These are phyloP conservation scores for Kwoniella sp. DNA, from an alignment of 768 basidiomycete genomes.

Conservation along the genomic window DNA sequence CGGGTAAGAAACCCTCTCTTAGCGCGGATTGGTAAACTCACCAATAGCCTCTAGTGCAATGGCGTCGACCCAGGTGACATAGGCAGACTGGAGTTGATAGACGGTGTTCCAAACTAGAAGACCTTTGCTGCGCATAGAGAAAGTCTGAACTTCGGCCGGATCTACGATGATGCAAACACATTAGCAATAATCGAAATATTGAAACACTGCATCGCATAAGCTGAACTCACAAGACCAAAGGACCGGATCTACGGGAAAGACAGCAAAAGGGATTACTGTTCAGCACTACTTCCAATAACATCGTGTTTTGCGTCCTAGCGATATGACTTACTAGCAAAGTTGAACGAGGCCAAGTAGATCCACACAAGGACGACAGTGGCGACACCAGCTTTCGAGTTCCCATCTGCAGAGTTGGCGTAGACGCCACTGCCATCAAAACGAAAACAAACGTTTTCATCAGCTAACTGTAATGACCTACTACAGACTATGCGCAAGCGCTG, in stretches of 20 bases:
- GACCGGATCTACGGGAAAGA: conserved; percentile 5
- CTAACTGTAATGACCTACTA: not conserved
- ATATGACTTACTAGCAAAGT: conserved; percentile 36
- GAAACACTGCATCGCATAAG: no score
- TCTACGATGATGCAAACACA: conserved; percentile 5
- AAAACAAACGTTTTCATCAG: not conserved
- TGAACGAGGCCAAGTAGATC: conserved; percentile 56
- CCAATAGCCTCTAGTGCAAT: conserved; percentile 48
- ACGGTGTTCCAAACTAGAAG: conserved; percentile 56
- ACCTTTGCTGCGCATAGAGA: conserved; percentile 57
- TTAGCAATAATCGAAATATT: not conserved
- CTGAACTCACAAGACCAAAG: conserved; percentile 3
- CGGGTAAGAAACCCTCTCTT: not conserved
- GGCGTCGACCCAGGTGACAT: conserved; percentile 73
- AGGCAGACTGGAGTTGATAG: conserved; percentile 69
- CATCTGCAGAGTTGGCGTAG: conserved; percentile 40
- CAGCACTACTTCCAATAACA: no score
- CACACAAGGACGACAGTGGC: conserved; percentile 54
- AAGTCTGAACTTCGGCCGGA: conserved; percentile 57
- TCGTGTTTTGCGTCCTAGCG: no score
- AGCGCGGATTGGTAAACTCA: conserved; percentile 7
- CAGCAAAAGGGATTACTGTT: no score
- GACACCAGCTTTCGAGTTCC: conserved; percentile 41
- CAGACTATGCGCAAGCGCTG: not conserved
- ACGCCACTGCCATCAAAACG: conserved; percentile 39